Evolutionary conservation across 2,329 filamentous ascomycete genomes (phyloP), one percentile per base, ranked within the genome.

Genomic region (Ampelomyces quisqualis): DNA sequence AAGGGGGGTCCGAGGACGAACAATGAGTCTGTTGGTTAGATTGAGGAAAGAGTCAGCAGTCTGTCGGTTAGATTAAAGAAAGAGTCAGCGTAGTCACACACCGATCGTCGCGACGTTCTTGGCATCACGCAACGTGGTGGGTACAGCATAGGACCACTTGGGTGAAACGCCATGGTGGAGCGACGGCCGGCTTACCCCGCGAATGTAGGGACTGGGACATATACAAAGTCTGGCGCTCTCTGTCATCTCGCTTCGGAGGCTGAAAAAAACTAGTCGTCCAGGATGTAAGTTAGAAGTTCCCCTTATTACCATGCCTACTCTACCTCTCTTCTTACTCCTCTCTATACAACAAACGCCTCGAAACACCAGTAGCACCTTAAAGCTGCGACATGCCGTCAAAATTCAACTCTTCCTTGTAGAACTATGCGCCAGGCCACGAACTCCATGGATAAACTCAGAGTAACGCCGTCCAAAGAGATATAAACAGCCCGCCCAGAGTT

Each of bases 41-140:
- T 43, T 24, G 22, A 20, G 20, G 7, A 29, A n/a, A n/a, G n/a
- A n/a, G n/a, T n/a, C n/a, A n/a, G n/a, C n/a, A 38, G 37, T 29
- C 31, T 38, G 21, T 35, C 38, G 40, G 42, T 36, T 28, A 31
- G 32, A 34, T 43, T 24, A 29, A 18, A 27, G 30, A 8, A 33
- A 43, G 23, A 47, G 34, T 44, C 35, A 28, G 20, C 17, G 37
- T 45, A 45, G 32, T 47, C 30, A 23, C 47, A n/a, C n/a, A 47
- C 47, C 49, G 46, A 57, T 55, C 47, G 47, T 40, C 49, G 53
- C 10, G 2, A 5, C 18, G 26, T 41, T 32, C 54, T 57, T 53
- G 54, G 54, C 52, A 55, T 51, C 45, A 55, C 45, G 30, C 38
- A 36, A 36, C 14, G 17, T 14, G 36, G 46, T 52, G 46, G 46